phyloP scores from a whole-genome alignment of 176 grass and related monocot genomes.

The Oryza officinalis region DNA sequence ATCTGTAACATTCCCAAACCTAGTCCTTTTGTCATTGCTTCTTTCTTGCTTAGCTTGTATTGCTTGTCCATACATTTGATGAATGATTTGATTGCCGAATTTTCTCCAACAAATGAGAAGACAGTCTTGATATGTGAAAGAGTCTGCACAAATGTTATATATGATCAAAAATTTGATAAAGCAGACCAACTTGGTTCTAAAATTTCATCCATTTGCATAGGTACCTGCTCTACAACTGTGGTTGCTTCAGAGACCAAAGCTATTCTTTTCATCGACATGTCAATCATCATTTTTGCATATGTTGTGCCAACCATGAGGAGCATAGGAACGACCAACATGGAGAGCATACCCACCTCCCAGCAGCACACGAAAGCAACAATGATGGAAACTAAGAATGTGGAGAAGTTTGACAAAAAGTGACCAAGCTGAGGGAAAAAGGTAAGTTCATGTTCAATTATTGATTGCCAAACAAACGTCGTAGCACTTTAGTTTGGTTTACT shows the following conservation, averaged over 20 bases:
- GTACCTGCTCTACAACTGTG: slow-evolving; percentile 66
- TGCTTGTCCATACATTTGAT: slow-evolving; percentile 51
- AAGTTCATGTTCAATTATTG: neutral
- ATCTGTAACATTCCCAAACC: slow-evolving; percentile 61
- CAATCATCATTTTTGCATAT: slow-evolving; percentile 46
- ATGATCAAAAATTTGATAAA: neutral
- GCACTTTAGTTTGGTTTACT: slow-evolving; percentile 11
- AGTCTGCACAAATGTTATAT: slow-evolving; percentile 37
- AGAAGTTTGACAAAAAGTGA: slow-evolving; percentile 61
- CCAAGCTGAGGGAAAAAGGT: slow-evolving; percentile 50
- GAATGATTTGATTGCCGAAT: slow-evolving; percentile 45
- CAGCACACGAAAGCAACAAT: slow-evolving; percentile 56
- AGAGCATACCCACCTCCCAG: slow-evolving; percentile 62
- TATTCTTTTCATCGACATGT: slow-evolving; percentile 37
- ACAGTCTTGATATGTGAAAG: slow-evolving; percentile 61
- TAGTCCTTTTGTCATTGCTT: slow-evolving; percentile 54
- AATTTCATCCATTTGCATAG: neutral
- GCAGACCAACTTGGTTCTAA: neutral
- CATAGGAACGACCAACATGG: slow-evolving; percentile 56
- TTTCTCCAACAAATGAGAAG: slow-evolving; percentile 71
- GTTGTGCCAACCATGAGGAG: slow-evolving; percentile 56
- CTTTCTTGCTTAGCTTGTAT: slow-evolving; percentile 56
- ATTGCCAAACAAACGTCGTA: neutral
- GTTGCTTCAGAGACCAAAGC: slow-evolving; percentile 50
- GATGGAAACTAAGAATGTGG: slow-evolving; percentile 55